Conservation (phyloP, 2,329 filamentous ascomycete species). For the Bertia moriformis region DNA sequence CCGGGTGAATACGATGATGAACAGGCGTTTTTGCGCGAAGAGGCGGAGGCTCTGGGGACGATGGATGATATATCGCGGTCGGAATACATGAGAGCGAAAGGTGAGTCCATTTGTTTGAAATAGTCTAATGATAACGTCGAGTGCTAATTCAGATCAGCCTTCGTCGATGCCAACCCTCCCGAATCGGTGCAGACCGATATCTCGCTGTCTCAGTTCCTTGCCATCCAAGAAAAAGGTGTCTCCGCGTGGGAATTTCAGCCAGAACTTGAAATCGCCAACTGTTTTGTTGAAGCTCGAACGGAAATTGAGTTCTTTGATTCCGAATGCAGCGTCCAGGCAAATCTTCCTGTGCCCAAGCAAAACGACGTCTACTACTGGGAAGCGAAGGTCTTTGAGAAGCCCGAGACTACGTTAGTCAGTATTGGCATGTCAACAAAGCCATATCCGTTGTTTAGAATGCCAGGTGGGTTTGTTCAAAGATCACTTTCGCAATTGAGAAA, state of each 20-base stretch:
- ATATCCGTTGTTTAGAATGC: slow-evolving; percentile 84
- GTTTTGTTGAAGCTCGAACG: slow-evolving; percentile 88
- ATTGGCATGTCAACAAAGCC: slow-evolving; percentile 95
- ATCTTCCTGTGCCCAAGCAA: slow-evolving; percentile 90
- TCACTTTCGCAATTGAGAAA: background rate
- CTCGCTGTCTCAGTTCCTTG: slow-evolving; percentile 89
- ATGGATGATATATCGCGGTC: slow-evolving; percentile 89
- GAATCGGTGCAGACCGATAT: slow-evolving; percentile 95
- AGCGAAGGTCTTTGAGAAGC: slow-evolving; percentile 95
- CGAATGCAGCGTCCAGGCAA: slow-evolving; percentile 93
- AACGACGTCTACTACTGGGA: slow-evolving; percentile 99
- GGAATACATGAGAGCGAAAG: slow-evolving; percentile 90
- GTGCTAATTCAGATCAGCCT: slow-evolving; percentile 42
- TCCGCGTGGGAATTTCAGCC: slow-evolving; percentile 99
- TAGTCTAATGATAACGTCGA: background rate
- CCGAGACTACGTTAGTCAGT: slow-evolving; percentile 71
- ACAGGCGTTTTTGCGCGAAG: slow-evolving; percentile 82
- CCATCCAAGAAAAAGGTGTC: slow-evolving; percentile 98
- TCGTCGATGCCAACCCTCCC: slow-evolving; percentile 82
- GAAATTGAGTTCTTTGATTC: slow-evolving; percentile 99
- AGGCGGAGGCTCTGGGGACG: slow-evolving; percentile 81
- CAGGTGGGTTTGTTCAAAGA: slow-evolving; percentile 44
- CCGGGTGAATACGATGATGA: slow-evolving; percentile 97
- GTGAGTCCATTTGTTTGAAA: slow-evolving; percentile 36
- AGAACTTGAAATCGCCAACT: slow-evolving; percentile 97